Base-by-base conservation (phyloP, 2,329 filamentous ascomycete genomes). In the Fusarium acutatum region DNA sequence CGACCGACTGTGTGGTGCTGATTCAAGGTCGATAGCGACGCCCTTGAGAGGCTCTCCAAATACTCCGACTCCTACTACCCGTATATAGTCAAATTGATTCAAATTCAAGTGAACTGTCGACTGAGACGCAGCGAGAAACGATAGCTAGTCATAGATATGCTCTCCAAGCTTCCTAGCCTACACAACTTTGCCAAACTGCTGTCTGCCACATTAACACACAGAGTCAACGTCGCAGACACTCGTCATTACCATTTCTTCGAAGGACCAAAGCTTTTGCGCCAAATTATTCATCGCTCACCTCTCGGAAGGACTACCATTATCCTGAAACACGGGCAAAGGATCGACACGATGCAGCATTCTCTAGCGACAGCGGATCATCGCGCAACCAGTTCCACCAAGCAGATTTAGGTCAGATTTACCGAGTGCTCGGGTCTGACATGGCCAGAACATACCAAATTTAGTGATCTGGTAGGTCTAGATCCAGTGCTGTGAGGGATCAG, bases 41-140 rank as follows among this genome's bases (percentile, higher is more conserved):
- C 18, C 9, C 49, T 52, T 2, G 5, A 6, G 14, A 26, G 13
- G 18, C 10, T 52, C 18, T 26, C 32, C 5, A 22, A 35, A 26
- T 17, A 52, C n/a, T 52, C 18, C 13, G 13, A 6, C 49, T 26
- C 9, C 10, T 26, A 15, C 5, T 18, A 13, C 13, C n/a, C 2
- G 5, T 15, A 26, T 7, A 22, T 3, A 17, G 5, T 11, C 8
- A 22, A 8, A 5, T 15, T 6, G 6, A 26, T 5, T 26, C 3
- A 2, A 0, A 17, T 26, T 22, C 13, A 35, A 35, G 32, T 22
- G 4, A 22, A 22, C 8, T 0, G 0, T 2, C 26, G 32, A 24
- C 7, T 5, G 0, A 9, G 5, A 15, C 11, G 7, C 10, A 20
- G 18, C 7, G 3, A 7, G 2, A 20, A 4, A 26, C 9, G 0